phyloP scores from a whole-genome alignment of 495 filamentous ascomycete genomes.

The Talaromyces nanjingensis region DNA sequence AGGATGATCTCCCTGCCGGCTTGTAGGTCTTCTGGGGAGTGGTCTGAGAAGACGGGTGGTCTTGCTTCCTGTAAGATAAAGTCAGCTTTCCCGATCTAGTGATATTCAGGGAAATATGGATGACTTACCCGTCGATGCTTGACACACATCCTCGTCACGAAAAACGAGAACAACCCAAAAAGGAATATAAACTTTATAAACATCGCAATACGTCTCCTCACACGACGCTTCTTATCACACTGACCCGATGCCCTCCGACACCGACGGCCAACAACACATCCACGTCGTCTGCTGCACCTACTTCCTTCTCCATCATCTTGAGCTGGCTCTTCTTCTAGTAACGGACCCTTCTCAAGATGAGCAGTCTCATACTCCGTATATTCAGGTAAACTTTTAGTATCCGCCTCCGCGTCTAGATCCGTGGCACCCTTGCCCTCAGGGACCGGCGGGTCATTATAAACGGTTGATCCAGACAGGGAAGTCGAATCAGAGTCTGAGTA shows the following conservation, averaged over 20 bases:
- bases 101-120: neutral
- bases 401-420: neutral
- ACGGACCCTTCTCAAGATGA: neutral
- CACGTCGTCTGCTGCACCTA: neutral
- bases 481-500: neutral
- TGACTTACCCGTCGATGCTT: neutral
- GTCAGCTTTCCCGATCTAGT: neutral
- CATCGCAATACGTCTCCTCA: neutral
- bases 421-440: neutral
- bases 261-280: neutral
- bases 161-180: neutral
- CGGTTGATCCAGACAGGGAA: neutral
- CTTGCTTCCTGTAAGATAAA: neutral
- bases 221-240: neutral
- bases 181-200: neutral
- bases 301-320: neutral
- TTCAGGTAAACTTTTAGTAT: conserved; percentile 4
- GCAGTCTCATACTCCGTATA: neutral
- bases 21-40: neutral
- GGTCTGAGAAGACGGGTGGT: neutral
- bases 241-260: neutral
- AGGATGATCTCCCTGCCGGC: conserved; percentile 5
- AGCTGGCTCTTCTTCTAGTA: neutral
- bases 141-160: neutral
- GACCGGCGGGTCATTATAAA: neutral